Evolutionary conservation across 2,329 filamentous ascomycete genomes (phyloP).

Genomic region (Verticillium nonalfalfae): DNA sequence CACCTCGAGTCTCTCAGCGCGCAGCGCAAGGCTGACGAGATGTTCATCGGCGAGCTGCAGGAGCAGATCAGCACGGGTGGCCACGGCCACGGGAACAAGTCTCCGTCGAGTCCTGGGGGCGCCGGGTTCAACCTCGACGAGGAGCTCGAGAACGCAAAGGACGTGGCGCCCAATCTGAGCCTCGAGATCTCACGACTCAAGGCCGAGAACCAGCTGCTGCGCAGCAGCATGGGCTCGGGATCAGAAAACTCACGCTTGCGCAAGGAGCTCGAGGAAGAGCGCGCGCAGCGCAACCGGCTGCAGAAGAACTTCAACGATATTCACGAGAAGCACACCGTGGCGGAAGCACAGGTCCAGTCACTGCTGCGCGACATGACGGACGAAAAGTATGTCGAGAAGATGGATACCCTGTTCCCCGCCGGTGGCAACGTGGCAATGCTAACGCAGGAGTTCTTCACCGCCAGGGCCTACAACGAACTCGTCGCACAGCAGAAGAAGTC

Average conservation of each 20-base stretch:
- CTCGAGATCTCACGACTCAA: slow-evolving; percentile 52
- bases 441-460: slow-evolving; percentile 40
- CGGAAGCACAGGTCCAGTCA: slow-evolving; percentile 46
- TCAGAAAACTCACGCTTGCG: slow-evolving; percentile 49
- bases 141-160: slow-evolving; percentile 46
- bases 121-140: slow-evolving; percentile 46
- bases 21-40: slow-evolving; percentile 43
- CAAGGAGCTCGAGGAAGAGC: slow-evolving; percentile 49
- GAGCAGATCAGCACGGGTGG: slow-evolving; percentile 45
- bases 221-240: slow-evolving; percentile 45
- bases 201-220: slow-evolving; percentile 54
- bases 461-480: slow-evolving; percentile 45
- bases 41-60: slow-evolving; percentile 51
- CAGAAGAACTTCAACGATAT: slow-evolving; percentile 49
- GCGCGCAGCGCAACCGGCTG: slow-evolving; percentile 41
- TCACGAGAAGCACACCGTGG: slow-evolving; percentile 51
- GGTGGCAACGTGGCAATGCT: slow-evolving; percentile 27
- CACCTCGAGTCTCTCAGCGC: slow-evolving; percentile 30
- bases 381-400: slow-evolving; percentile 46
- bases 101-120: neutral
- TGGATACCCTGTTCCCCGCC: slow-evolving; percentile 6
- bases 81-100: slow-evolving; percentile 5
- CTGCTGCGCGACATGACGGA: slow-evolving; percentile 29
- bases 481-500: slow-evolving; percentile 40
- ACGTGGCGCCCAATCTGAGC: slow-evolving; percentile 33